Base-by-base conservation (phyloP, 768 basidiomycete genomes). In the Pisolithus orientalis region DNA sequence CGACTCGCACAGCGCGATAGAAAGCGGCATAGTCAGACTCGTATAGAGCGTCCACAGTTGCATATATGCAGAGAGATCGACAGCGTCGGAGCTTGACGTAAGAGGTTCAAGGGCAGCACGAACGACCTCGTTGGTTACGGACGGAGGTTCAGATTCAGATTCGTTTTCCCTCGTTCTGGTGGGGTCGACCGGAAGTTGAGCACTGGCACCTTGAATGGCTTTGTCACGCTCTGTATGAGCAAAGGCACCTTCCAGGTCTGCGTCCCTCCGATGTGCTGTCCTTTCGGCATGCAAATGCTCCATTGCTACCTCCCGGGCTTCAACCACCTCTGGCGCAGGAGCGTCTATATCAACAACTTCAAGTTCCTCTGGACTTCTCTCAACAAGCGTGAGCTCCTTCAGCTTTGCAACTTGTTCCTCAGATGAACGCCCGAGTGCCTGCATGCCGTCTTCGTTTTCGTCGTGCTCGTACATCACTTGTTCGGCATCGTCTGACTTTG, bases 11-110 rank as follows among this genome's bases (percentile, higher is more conserved):
- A 99, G 82, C 2, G 85, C 79, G 60, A 90, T 90, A 2, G 96
- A 89, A 39, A 99, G 81, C 54, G 95, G 86, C 51, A 90, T 85
- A 0, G 96, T 98, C 57, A 96, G 74, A 3, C 87, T 84, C 59
- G 90, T 87, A 71, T 99, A 99, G 14, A 84, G 73, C 11, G 87
- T 83, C 96, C 96, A 99, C n/a, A 95, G 77, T 50, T 80, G 79
- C 3, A 82, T 76, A 58, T 83, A 80, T 47, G 82, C 84, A 14
- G 73, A 67, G 21, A 37, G 14, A 38, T 51, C 40, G 8, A 53
- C 38, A 1, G 57, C 53, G 29, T 56, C 67, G 21, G 62, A 60
- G 39, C 65, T 55, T 10, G 56, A 56, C 14, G 57, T 39, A 24
- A 67, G 58, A 16, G 54, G 37, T 31, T 51, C 38, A 52, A 67